Base-by-base conservation (phyloP, 2,329 filamentous ascomycete genomes). In the Paecilomyces sp. region DNA sequence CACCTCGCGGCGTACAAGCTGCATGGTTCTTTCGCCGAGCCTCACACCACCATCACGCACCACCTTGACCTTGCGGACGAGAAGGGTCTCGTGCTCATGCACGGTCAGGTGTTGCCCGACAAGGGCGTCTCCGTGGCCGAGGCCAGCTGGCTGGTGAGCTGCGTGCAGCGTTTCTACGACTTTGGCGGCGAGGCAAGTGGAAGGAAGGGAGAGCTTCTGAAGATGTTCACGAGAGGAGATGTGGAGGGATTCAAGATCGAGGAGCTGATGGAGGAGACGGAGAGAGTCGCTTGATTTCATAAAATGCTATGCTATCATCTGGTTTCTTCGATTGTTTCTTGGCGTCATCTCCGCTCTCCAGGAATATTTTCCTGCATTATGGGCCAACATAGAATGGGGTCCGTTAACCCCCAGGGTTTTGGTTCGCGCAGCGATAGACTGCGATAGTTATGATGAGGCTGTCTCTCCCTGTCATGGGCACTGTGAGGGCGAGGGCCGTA, bases 21-120 rank as follows among this genome's bases (percentile, higher is more conserved):
- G 60, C 84, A 93, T 57, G 92, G 92, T 57, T 90, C 96, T 74
- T 99, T 87, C 71, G 91, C 91, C 53, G 86, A 89, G 74, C 92
- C 94, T 54, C 94, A 99, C 71, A 99, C 94, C 0, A 97, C 91
- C 2, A 81, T 97, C 58, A 97, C 93, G 50, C 92, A 97, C 75
- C 91, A 99, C 75, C 78, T 88, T 15, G 94, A 99, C 74, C 78
- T 97, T 2, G 85, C 85, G 0, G 80, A 83, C 60, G 83, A 86
- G 9, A 90, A 91, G 68, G 90, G 87, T 4, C 70, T 97, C 28
- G 92, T 97, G 13, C 79, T 99, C 63, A 88, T 97, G 80, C 89
- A 94, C 71, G 94, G 94, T 0, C 82, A 83, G 65, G 88, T 97
- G 13, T 80, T 90, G 58, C 86, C 91, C 61, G 88, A 88, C 31